Percentiles rank a stretch among this genome's conserved stretches.
phyloP scores from a whole-genome alignment of 1,139 yeast genomes.

The Zygoascus sp. region DNA sequence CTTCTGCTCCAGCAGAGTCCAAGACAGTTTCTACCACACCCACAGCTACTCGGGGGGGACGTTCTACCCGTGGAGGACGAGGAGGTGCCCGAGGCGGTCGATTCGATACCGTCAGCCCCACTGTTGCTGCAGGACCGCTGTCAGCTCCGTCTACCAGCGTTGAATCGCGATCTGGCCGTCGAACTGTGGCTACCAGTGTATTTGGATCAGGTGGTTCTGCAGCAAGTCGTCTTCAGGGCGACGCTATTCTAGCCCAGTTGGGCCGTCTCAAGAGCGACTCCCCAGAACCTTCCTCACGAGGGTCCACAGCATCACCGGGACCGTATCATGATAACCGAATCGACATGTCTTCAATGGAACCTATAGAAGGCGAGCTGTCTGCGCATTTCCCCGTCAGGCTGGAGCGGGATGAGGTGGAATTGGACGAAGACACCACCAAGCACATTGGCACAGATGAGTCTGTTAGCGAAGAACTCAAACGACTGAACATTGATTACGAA shows the following conservation, averaged over 20 bases:
- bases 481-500: slow-evolving; percentile 27
- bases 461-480: slow-evolving; percentile 24
- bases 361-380: slow-evolving; percentile 23
- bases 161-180: slow-evolving; percentile 10
- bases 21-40: neutral
- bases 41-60: neutral
- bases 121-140: slow-evolving; percentile 35
- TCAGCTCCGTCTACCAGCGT: slow-evolving; percentile 28
- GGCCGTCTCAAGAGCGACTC: slow-evolving; percentile 24
- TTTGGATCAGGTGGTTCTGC: slow-evolving; percentile 6
- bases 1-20: slow-evolving; percentile 34
- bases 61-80: slow-evolving; percentile 10
- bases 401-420: slow-evolving; percentile 23
- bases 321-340: slow-evolving; percentile 23
- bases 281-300: slow-evolving; percentile 19
- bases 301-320: slow-evolving; percentile 19
- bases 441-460: slow-evolving; percentile 10
- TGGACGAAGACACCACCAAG: slow-evolving; percentile 1
- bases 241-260: slow-evolving; percentile 13
- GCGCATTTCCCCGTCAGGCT: slow-evolving; percentile 32
- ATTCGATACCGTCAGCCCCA: slow-evolving; percentile 29
- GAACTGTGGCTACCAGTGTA: neutral
- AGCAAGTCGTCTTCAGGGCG: slow-evolving; percentile 11
- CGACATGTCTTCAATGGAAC: slow-evolving; percentile 26
- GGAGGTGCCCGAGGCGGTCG: slow-evolving; percentile 24